Evolutionary conservation across 768 basidiomycete species (phyloP), one percentile per base, ranked within the genome.

Genomic region (Pleurotus pulmonarius): DNA sequence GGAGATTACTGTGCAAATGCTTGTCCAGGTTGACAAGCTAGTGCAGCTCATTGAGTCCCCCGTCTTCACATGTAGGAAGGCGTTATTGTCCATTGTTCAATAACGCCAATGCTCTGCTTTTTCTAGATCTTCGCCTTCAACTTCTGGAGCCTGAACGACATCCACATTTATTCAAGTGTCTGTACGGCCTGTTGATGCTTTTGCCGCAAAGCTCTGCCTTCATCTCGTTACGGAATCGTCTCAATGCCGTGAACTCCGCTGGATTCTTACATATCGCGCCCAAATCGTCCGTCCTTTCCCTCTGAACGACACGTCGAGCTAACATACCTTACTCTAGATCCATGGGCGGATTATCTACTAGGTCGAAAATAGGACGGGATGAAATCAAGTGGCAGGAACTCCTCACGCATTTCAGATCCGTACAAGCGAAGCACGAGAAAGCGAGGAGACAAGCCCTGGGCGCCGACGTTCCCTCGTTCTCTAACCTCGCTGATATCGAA

Each of bases 311-410:
- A 3, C 20, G 18, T 51, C 15, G 15, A n/a, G 29, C 40, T 59
- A 6, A 57, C 41, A 43, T 29, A 37, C 37, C 2, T 7, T 3
- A 15, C 22, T n/a, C 8, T 58, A 71, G 72, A 16, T 54, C 69
- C 9, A 60, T 73, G 4, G 68, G 69, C n/a, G 56, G 73, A 57
- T 65, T 73, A 46, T 66, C 85, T 2, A 76, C 85, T 16, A 83
- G 93, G 20, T 88, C 92, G 3, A 96, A 96, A 68, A 75, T 83
- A 26, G 78, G 80, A 3, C 82, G 90, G 22, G 94, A 92, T 43
- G 94, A 97, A 53, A 97, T 99, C 68, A 98, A 97, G 67, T 99
- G 97, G 97, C 87, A 88, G 65, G 97, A 98, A 59, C 80, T 99
- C 0, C 81, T 98, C 8, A 79, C 81, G 3, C 97, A 99, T 69